Conservation (phyloP, 2,329 filamentous ascomycete species). For the Aureobasidium sp. region DNA sequence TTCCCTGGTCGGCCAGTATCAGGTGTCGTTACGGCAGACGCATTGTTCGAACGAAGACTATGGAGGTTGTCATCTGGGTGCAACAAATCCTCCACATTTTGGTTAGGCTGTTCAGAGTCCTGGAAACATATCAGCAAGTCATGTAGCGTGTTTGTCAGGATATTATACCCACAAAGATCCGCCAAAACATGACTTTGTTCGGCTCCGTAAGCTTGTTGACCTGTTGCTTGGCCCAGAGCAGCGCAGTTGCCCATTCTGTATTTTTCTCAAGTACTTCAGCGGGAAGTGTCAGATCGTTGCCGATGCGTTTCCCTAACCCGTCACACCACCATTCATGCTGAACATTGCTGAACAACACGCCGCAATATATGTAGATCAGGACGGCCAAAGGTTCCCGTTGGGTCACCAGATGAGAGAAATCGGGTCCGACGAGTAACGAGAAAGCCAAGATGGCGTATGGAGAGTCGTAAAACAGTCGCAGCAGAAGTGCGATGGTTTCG, state of each 20-base stretch:
- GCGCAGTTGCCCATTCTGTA: background rate
- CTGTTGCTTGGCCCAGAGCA: background rate
- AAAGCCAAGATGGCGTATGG: background rate
- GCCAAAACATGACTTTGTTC: background rate
- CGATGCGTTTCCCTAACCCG: background rate
- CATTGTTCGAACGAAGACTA: background rate
- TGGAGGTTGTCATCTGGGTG: background rate
- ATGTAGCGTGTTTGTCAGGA: too few relatives aligned
- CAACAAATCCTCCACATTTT: background rate
- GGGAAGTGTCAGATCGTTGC: background rate
- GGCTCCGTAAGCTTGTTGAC: background rate
- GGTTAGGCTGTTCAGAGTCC: background rate
- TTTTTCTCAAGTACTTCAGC: background rate
- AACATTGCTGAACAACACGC: background rate
- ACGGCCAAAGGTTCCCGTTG: background rate
- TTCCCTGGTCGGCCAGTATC: background rate
- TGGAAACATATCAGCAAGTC: background rate
- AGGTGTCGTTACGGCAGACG: background rate
- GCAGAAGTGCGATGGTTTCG: background rate
- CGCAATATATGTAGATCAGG: background rate
- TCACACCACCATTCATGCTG: conserved; percentile 6
- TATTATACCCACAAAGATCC: background rate
- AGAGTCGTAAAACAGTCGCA: background rate
- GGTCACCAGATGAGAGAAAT: background rate
- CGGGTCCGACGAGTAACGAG: conserved; percentile 1